Evolutionary conservation across 148 eudicot species (phyloP), one percentile per base, ranked within the genome.

Genomic region (Spergularia marina): DNA sequence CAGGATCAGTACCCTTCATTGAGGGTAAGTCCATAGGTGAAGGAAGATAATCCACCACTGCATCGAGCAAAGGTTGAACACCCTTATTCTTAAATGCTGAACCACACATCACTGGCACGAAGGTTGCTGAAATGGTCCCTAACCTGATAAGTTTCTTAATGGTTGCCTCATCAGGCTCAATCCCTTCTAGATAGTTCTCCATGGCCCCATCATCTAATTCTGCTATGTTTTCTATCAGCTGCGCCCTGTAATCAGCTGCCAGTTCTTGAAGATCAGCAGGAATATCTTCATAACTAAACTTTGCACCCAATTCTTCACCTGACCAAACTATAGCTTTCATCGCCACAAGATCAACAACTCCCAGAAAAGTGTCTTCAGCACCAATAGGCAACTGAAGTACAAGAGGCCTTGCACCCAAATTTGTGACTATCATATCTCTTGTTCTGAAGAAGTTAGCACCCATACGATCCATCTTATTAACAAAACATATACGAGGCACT

Each of bases 51-150:
- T 92, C 97, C 74, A 95, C 99, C 34, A 95, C 99, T n/a, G 98
- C 94, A 82, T 95, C 99, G 53, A 95, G 91, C 79, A 95, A 82
- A 57, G 99, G 96, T 77, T 95, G 98, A 69, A 95, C 98, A 36
- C 98, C 99, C 84, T 95, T 95, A 76, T 95, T 95, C 85, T 95
- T 95, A 77, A 95, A 92, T 51, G 99, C 99, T 7, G 99, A 92
- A 41, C 99, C 99, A 79, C 99, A 95, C 76, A 95, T 68, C 53
- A 95, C 88, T 1, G 98, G 98, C 66, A 95, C 99, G 78, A 95
- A 95, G 63, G 66, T 84, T 64, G 76, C 85, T 15, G 82, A 44
- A 54, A 95, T 85, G 1, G 99, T 86, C 59, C 99, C 99, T 84
- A 89, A 83, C 73, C 99, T 83, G 21, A 95, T 86, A 34, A 95